Base-by-base conservation (phyloP, 2,329 filamentous ascomycete genomes). In the Exophiala dermatitidis region DNA sequence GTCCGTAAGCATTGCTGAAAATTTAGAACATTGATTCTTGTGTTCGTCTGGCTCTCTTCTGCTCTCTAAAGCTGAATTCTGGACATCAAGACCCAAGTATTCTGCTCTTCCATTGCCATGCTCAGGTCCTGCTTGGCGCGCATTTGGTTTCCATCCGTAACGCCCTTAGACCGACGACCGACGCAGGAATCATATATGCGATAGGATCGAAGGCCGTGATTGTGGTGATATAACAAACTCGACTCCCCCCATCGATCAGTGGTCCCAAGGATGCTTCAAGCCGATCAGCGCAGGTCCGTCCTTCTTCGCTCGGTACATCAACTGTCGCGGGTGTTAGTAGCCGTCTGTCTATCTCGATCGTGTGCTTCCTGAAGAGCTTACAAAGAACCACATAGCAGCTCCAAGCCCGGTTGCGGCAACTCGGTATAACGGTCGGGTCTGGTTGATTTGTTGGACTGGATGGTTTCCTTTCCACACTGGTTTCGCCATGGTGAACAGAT, bases 371-470 rank as follows among this genome's bases (percentile, higher is more conserved):
- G 28, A 43, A 54, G 45, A 56, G 52, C 86, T 68, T 81, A 97
- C 90, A 72, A 93, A 98, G 75, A 98, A 97, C 93, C 93, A 98
- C 93, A 97, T 98, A 74, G 86, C 88, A 51, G 93, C 93, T 63
- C 90, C 88, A 59, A 98, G 78, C 58, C 85, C 88, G 42, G 89
- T 96, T 44, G 88, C 91, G 54, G 84, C 81, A 71, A 91, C 86
- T 69, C 88, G 83, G 77, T 97, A 95, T 62, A 95, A 67, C 43
- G 82, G 82, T 58, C 81, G 77, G 46, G 74, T 78, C 33, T 78
- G 80, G 67, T 80, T 82, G 67, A 85, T 71, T 67, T 77, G 73
- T 63, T 46, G 36, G 48, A 63, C 60, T n/a, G 60, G 60, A 48
- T 63, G 61, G 43, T 57, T 53, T 34, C 49, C 48, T 46, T 60